Conservation (phyloP, 345 rosid genomes). For the Heritiera littoralis region DNA sequence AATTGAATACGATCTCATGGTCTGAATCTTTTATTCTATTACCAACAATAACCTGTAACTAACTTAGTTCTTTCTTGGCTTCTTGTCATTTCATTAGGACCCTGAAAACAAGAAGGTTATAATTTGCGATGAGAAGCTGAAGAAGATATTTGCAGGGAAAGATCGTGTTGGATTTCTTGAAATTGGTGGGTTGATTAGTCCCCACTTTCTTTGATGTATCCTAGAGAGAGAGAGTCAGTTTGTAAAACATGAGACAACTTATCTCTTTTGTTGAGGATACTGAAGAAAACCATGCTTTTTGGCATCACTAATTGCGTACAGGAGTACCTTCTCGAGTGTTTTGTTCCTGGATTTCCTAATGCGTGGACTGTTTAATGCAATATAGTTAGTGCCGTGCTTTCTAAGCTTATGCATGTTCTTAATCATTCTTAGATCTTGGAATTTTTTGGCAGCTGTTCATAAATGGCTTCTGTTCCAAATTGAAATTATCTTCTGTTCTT, state of each 20-base stretch:
- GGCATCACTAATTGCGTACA: not conserved
- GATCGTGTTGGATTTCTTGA: conserved; percentile 88
- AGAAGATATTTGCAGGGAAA: conserved; percentile 82
- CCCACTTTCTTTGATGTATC: conserved; percentile 67
- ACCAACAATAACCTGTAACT: not conserved
- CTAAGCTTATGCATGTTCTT: not conserved
- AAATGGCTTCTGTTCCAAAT: not conserved
- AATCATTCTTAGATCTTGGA: not conserved
- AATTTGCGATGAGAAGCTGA: conserved; percentile 88
- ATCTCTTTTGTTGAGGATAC: conserved; percentile 20
- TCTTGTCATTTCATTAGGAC: conserved; percentile 47
- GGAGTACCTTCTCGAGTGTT: conserved; percentile 19
- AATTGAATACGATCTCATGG: not conserved
- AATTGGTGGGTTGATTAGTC: conserved; percentile 84
- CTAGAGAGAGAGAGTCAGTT: not conserved
- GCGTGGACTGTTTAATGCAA: conserved; percentile 19
- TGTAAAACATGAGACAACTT: conserved; percentile 2
- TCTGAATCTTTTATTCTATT: not conserved
- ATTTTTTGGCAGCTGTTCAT: not conserved
- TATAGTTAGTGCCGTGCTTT: not conserved
- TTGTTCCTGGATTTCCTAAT: conserved; percentile 20
- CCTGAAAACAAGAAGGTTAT: conserved; percentile 81
- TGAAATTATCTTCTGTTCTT: no score
- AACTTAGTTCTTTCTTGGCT: conserved; percentile 13
- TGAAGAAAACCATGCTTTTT: conserved; percentile 15